phyloP scores from a whole-genome alignment of 306 rosid genomes.

The Sesbania bispinosa region DNA sequence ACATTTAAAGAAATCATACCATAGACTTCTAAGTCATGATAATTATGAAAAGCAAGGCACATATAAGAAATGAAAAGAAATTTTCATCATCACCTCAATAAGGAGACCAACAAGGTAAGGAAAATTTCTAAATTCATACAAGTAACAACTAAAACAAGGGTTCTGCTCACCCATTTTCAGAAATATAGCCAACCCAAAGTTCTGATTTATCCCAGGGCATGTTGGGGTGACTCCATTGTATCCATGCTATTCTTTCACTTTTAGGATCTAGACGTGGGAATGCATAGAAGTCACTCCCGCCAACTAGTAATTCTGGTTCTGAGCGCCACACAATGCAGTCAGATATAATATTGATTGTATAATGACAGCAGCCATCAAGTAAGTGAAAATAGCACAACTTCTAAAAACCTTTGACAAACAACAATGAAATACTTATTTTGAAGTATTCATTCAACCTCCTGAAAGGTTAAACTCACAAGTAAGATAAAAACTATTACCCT shows the following conservation, averaged over 20 bases:
- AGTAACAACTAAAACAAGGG: constrained; percentile 2
- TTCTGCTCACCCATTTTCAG: constrained; percentile 78
- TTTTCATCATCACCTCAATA: neutral
- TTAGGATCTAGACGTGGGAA: constrained; percentile 80
- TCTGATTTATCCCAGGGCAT: constrained; percentile 97
- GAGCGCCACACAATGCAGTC: constrained; percentile 25
- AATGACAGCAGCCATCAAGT: constrained; percentile 6
- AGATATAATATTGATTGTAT: too few relatives aligned
- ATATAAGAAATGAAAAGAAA: neutral
- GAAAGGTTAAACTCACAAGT: neutral
- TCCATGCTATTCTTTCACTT: constrained; percentile 82
- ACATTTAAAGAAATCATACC: neutral
- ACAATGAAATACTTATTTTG: neutral
- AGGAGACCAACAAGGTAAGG: neutral
- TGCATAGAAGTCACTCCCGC: constrained; percentile 90
- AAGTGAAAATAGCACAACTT: neutral
- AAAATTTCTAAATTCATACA: neutral
- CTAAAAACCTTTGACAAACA: neutral
- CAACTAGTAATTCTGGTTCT: constrained; percentile 71
- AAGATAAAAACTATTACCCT: constrained; percentile 50
- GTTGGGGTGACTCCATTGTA: constrained; percentile 93
- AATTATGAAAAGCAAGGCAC: neutral
- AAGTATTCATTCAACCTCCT: neutral
- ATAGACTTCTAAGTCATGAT: too few relatives aligned
- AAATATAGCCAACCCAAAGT: constrained; percentile 93